Base-by-base conservation (phyloP, 176 grass and related monocot genomes). In the Oryza officinalis region DNA sequence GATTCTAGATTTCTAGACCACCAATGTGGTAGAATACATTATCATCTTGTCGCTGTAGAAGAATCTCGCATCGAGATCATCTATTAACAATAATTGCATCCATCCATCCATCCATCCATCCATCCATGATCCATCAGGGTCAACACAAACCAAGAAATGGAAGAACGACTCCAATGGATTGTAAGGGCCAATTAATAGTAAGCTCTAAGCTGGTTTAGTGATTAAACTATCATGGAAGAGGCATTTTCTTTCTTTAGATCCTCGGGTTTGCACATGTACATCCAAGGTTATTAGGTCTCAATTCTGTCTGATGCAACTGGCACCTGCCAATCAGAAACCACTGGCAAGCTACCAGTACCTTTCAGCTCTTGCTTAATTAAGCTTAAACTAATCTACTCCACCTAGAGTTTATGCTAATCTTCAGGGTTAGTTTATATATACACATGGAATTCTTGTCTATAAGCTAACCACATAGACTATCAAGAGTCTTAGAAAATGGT, bases 1-100 rank as follows among this genome's bases (percentile, higher is more conserved):
- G 83, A 86, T 86, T 78, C 83, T 59, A 86, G 57, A 45, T 5
- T 75, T 75, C 69, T 67, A 86, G 35, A 45, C 20, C 33, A 33
- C 13, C 9, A 77, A 77, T 44, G 49, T 27, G 65, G 30, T 66
- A 84, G 5, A 38, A 76, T 85, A 89, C 30, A 35, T 54, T 89
- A 81, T 85, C 65, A 31, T 84, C 77, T 54, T 50, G 77, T 85
- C 66, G 28, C 13, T 76, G 31, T 63, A 13, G 63, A 54, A 54
- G 82, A 89, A 80, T 89, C 82, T 84, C 25, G 70, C 87, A 89
- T 89, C 50, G 77, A 80, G 81, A 89, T 85, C 87, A 80, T 85
- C 87, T 73, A 44, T 46, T 60, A 59, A 45, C 12, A 59, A 81
- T n/a, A 70, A 81, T n/a, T 8, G 37, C 37, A 32, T 32, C 2